Conservation (phyloP, 345 rosid genomes). For the Aegle marmelos region DNA sequence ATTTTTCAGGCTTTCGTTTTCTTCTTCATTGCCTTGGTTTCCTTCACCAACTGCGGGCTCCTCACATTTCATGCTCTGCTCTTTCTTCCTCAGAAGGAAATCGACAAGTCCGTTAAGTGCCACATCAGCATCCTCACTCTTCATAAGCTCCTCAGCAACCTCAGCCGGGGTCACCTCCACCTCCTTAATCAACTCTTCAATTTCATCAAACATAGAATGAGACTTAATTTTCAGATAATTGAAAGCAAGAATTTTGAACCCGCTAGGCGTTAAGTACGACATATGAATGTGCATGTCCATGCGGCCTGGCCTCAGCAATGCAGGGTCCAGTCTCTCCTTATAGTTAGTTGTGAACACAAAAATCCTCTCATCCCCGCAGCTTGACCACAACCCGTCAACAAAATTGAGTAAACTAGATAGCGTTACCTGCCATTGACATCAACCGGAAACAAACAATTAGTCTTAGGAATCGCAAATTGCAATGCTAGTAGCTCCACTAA, state of each 20-base stretch:
- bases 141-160: constrained; percentile 51
- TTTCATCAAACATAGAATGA: constrained; percentile 27
- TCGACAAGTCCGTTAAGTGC: constrained; percentile 29
- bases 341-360: constrained; percentile 27
- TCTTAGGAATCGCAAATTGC: not conserved
- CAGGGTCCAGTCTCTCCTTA: constrained; percentile 28
- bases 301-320: constrained; percentile 22
- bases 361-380: constrained; percentile 22
- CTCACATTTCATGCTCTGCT: not conserved
- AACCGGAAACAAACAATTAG: not conserved
- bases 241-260: constrained; percentile 38
- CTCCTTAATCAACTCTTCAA: constrained; percentile 31
- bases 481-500: not conserved
- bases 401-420: constrained; percentile 24
- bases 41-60: not conserved
- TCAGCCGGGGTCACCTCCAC: constrained; percentile 45
- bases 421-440: constrained; percentile 3
- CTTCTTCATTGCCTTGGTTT: not conserved
- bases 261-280: constrained; percentile 40
- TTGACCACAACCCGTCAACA: constrained; percentile 29
- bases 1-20: not conserved
- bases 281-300: constrained; percentile 47
- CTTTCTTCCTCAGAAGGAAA: constrained; percentile 26
- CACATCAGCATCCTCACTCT: constrained; percentile 36
- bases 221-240: constrained; percentile 35